Evolutionary conservation across 2,329 filamentous ascomycete species (phyloP).

Genomic region (Lachnellula willkommii): DNA sequence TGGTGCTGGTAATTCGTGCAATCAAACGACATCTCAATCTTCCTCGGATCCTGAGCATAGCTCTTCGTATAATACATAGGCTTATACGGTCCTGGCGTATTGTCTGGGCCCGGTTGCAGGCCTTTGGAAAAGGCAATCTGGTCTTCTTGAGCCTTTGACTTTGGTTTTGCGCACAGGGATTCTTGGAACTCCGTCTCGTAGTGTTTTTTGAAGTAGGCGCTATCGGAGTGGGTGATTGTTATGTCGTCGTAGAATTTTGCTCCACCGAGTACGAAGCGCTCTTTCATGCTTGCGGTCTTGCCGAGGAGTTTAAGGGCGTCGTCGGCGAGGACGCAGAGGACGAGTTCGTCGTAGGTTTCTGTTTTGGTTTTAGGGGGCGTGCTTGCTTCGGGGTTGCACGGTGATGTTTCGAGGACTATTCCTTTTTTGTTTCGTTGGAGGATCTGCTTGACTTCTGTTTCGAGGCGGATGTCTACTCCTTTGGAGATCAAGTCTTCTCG

Average conservation of each 20-base stretch:
- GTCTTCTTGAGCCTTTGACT: conserved; percentile 36
- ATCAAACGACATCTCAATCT: conserved; percentile 68
- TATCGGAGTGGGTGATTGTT: conserved; percentile 63
- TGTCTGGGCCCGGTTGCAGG: conserved; percentile 47
- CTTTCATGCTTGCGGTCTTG: conserved; percentile 51
- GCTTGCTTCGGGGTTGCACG: conserved; percentile 43
- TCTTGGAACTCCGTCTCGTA: conserved; percentile 58
- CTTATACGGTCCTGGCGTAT: conserved; percentile 46
- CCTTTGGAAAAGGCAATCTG: conserved; percentile 40
- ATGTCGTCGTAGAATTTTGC: conserved; percentile 67
- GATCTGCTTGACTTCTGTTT: conserved; percentile 50
- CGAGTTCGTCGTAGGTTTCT: conserved; percentile 60
- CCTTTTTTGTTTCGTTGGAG: conserved; percentile 46
- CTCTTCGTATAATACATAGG: conserved; percentile 63
- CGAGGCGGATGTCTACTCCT: conserved; percentile 52
- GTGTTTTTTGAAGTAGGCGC: conserved; percentile 59
- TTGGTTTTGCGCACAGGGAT: conserved; percentile 45
- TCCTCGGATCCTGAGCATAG: conserved; percentile 49
- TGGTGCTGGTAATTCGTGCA: conserved; percentile 72
- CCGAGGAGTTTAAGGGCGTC: conserved; percentile 57
- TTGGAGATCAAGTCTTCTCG: conserved; percentile 46
- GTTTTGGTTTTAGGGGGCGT: conserved; percentile 37
- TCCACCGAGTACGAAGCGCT: conserved; percentile 63
- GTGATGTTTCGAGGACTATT: conserved; percentile 45
- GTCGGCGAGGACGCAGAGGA: conserved; percentile 61